Base-by-base conservation (phyloP, 345 rosid species). In the Moricandia arvensis region DNA sequence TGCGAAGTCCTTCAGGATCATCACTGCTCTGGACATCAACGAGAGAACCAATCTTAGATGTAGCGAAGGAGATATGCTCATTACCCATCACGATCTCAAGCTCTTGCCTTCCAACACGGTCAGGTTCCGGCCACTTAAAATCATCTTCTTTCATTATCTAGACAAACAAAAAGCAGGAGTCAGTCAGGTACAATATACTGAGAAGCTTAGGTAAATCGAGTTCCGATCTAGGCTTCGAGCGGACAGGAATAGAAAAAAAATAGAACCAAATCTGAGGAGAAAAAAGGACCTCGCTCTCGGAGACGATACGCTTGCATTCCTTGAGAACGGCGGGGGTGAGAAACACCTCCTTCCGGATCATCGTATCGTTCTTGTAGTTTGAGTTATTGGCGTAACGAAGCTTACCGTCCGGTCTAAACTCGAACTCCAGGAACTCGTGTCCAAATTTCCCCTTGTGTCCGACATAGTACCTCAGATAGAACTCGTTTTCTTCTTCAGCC, bases 91-190 rank as follows among this genome's bases (percentile, higher is more conserved):
- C 97, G 72, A 95, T 90, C 87, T 95, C 99, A 55, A 95, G 92
- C 86, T 95, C 99, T 79, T 95, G 99, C 77, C 90, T 73, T 17
- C 99, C 99, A 53, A 95, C 88, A 51, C 98, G 91, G 78, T 95
- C 98, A 43, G 99, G 99, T 71, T 93, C 97, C 5, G 99, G 99
- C 99, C 99, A 95, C 71, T 89, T 93, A 71, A 80, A 86, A 81
- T 95, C 99, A 80, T 95, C 97, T 89, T 95, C 99, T 91, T 91
- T 93, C 98, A 95, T 85, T 21, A 95, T 92, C 99, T 95, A 74
- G 7, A 4, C 27, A 7, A 75, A 8, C 57, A 7, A 4, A 7
- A 38, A 34, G 47, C 9, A 49, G n/a, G n/a, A n/a, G n/a, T n/a
- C n/a, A n/a, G n/a, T n/a, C n/a, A n/a, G n/a, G n/a, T 11, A 62